Evolutionary conservation across 306 rosid genomes (phyloP).

Genomic region (Lablab purpureus): DNA sequence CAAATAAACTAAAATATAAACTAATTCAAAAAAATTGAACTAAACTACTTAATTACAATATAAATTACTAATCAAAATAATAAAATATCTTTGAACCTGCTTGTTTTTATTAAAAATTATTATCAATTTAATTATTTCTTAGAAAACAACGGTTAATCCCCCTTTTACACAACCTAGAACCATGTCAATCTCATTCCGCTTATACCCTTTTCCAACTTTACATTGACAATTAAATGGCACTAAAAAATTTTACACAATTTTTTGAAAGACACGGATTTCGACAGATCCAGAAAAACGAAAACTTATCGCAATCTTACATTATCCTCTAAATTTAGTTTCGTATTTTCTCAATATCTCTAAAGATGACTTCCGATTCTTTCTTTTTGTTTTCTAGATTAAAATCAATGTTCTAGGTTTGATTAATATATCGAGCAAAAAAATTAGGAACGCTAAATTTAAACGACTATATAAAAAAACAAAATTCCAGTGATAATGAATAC

Average conservation of each 20-base stretch:
- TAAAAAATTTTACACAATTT: not conserved
- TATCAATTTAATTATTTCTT: too few relatives aligned
- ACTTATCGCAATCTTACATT: not conserved
- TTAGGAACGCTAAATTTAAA: too few relatives aligned
- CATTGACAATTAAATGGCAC: not conserved
- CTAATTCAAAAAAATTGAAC: too few relatives aligned
- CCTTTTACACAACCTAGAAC: too few relatives aligned
- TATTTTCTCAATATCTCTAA: not conserved
- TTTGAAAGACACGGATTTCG: not conserved
- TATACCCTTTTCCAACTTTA: not conserved
- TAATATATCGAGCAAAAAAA: not conserved
- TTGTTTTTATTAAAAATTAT: too few relatives aligned
- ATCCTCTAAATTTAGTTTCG: not conserved
- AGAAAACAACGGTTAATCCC: too few relatives aligned
- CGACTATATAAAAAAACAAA: not conserved
- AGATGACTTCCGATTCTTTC: not conserved
- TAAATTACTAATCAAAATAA: too few relatives aligned
- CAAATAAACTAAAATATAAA: too few relatives aligned
- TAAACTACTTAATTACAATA: too few relatives aligned
- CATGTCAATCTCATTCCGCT: not conserved
- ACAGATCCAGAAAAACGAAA: not conserved
- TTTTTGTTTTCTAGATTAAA: not conserved
- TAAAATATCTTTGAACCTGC: too few relatives aligned
- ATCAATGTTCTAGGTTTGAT: not conserved
- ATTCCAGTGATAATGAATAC: not conserved